Evolutionary conservation across 305 asterid genomes (phyloP).

Genomic region (Striga hermonthica): DNA sequence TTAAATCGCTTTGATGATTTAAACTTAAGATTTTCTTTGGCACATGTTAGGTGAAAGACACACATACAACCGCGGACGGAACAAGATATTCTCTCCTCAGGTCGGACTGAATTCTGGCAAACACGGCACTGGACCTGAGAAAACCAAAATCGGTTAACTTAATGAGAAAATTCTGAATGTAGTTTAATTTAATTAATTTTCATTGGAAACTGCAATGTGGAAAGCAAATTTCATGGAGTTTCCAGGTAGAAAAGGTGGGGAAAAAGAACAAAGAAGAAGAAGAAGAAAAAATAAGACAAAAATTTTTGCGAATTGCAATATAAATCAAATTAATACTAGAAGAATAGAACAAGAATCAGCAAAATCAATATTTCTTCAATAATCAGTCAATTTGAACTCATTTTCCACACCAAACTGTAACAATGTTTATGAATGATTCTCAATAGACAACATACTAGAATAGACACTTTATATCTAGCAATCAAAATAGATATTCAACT

Average conservation of each 20-base stretch:
- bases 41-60: slow-evolving; percentile 69
- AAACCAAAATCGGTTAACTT: slow-evolving; percentile 23
- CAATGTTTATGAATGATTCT: background rate
- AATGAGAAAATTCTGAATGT: background rate
- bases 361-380: slow-evolving; percentile 1
- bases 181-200: background rate
- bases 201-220: background rate
- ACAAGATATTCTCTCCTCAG: slow-evolving; percentile 54
- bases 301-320: too few relatives aligned
- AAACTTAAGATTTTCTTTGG: slow-evolving; percentile 44
- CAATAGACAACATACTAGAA: background rate
- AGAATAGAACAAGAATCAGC: slow-evolving; percentile 8
- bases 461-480: background rate
- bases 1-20: slow-evolving; percentile 61
- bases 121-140: slow-evolving; percentile 67
- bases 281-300: too few relatives aligned
- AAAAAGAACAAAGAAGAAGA: too few relatives aligned
- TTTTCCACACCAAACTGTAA: slow-evolving; percentile 3
- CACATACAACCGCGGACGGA: slow-evolving; percentile 60
- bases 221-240: too few relatives aligned
- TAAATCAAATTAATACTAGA: background rate
- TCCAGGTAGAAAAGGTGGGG: too few relatives aligned
- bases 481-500: background rate
- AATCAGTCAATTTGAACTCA: background rate
- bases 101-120: slow-evolving; percentile 55